Base-by-base conservation (phyloP, 78 protist genomes). In the Diacronema lutheri region DNA sequence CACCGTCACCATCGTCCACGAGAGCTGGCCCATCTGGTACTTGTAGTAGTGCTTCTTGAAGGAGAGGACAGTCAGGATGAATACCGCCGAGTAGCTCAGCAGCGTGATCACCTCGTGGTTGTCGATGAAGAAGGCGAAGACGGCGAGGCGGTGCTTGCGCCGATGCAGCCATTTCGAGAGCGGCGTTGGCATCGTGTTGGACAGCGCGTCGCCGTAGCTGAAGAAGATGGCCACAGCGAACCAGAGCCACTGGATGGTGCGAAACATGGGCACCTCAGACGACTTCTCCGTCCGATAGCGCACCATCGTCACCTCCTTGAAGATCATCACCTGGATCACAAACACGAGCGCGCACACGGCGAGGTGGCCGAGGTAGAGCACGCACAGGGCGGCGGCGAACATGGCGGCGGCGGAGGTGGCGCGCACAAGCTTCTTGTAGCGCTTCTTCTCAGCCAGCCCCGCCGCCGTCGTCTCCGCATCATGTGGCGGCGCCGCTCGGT, bases 11-110 rank as follows among this genome's bases (percentile, higher is more conserved):
- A 71, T 71, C 26, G 79, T 71, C 79, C 79, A 71, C 29, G 79
- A 56, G 31, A 71, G 79, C 57, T 71, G 79, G 57, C 79, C 79
- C 58, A 71, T 23, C 57, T 71, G 79, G 79, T 71, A 71, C 79
- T 41, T 40, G 79, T 71, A 71, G 58, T 41, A 41, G 21, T 58
- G 55, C 79, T 16, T 26, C 35, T 41, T 19, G 26, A 71, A 56
- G 16, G 79, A 38, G 21, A 71, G 79, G 29, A 71, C 79, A 1
- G 35, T 14, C 20, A 23, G 9, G 31, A 71, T 26, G 23, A 71
- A 58, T 56, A 71, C 14, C 6, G 19, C 0, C 19, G 79, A 71
- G 79, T 71, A 71, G 40, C 3, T 2, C 16, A 5, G n/a, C 29
- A 71, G 4, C 25, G 79, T 41, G 58, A 71, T 23, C 33, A 71